These are phyloP conservation scores for Diaporthe vaccinii DNA, from an alignment of 2,329 filamentous ascomycete genomes.

Conservation along the genomic window DNA sequence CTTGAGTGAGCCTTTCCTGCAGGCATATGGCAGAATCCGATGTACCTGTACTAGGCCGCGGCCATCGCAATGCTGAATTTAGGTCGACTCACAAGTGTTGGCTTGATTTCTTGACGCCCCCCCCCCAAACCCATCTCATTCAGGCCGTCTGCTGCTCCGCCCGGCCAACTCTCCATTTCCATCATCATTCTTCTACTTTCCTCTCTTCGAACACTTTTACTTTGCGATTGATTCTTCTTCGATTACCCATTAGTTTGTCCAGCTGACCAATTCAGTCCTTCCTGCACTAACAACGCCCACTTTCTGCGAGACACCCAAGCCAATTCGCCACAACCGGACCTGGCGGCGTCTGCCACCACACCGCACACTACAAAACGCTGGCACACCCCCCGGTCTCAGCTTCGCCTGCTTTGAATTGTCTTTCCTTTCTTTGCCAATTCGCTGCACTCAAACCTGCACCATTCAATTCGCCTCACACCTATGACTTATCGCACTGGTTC, in stretches of 20 bases:
- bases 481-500: neutral
- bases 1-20: slow-evolving; percentile 34
- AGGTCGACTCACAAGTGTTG: slow-evolving; percentile 29
- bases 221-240: slow-evolving; percentile 1
- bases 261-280: slow-evolving; percentile 41
- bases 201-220: slow-evolving; percentile 18
- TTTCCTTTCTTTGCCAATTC: slow-evolving; percentile 27
- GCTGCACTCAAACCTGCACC: slow-evolving; percentile 9
- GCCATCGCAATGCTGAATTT: slow-evolving; percentile 34
- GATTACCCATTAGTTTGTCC: slow-evolving; percentile 6
- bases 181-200: slow-evolving; percentile 30
- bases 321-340: slow-evolving; percentile 32
- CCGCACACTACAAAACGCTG: slow-evolving; percentile 24
- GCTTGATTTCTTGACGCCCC: slow-evolving; percentile 26
- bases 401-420: slow-evolving; percentile 26
- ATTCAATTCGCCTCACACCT: neutral
- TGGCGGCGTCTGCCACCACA: slow-evolving; percentile 14
- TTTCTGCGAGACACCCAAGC: slow-evolving; percentile 19
- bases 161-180: slow-evolving; percentile 30
- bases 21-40: slow-evolving; percentile 31
- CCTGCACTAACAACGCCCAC: slow-evolving; percentile 24
- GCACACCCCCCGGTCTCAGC: slow-evolving; percentile 33
- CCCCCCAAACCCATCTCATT: slow-evolving; percentile 21
- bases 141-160: slow-evolving; percentile 9
- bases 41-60: slow-evolving; percentile 38